A percentile compares a stretch with the other conserved stretches of the same genome.
phyloP scores from a whole-genome alignment of 768 basidiomycete species.

The Kwoniella heveanensis region DNA sequence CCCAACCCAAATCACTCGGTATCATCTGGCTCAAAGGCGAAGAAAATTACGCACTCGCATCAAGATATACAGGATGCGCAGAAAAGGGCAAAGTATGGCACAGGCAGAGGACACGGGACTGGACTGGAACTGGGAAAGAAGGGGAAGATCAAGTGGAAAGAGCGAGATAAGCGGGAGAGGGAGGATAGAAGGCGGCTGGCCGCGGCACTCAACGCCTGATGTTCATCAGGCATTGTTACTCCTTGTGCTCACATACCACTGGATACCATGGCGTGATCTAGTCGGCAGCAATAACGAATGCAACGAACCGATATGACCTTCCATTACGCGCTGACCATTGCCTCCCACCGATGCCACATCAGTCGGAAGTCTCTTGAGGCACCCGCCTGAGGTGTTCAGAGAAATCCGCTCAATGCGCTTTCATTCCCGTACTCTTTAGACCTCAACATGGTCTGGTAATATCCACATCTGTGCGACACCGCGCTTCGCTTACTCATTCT shows the following conservation, averaged over 20 bases:
- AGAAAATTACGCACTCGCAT: constrained; percentile 42
- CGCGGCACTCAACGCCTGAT: constrained; percentile 23
- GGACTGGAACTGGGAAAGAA: constrained; percentile 43
- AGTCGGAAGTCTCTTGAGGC: too few relatives aligned
- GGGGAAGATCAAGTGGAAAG: constrained; percentile 49
- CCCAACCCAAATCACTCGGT: neutral
- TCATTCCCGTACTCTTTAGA: too few relatives aligned
- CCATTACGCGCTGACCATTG: too few relatives aligned
- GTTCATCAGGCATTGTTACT: too few relatives aligned
- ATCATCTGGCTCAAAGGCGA: constrained; percentile 5
- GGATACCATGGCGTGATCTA: too few relatives aligned
- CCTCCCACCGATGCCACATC: too few relatives aligned
- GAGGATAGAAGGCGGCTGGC: constrained; percentile 41
- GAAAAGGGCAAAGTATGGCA: constrained; percentile 24
- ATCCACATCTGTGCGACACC: too few relatives aligned
- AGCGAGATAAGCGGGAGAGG: constrained; percentile 42
- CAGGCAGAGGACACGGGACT: constrained; percentile 1
- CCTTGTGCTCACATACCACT: too few relatives aligned
- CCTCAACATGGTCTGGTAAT: too few relatives aligned
- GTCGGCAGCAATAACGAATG: neutral
- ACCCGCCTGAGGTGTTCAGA: too few relatives aligned
- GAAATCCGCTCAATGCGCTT: too few relatives aligned
- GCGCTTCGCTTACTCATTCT: too few relatives aligned
- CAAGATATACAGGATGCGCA: constrained; percentile 40
- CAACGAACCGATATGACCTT: neutral